Evolutionary conservation across 2,329 filamentous ascomycete species (phyloP).

Genomic region (Cylindrodendrum hubeiense): DNA sequence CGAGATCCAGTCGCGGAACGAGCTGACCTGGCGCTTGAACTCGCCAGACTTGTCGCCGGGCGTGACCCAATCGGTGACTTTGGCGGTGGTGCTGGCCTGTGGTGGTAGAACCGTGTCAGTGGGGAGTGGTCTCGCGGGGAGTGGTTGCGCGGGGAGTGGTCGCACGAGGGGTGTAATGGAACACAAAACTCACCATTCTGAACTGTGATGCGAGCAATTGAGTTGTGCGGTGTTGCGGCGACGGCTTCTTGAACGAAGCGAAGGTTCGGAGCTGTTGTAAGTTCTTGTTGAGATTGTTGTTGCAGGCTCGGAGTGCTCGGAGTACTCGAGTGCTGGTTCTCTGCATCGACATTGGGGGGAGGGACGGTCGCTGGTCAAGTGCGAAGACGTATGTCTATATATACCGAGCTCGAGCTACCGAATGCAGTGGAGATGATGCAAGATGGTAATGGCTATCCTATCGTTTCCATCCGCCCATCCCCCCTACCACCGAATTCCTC

Average conservation of each 20-base stretch:
- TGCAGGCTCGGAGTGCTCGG: slow-evolving; percentile 32
- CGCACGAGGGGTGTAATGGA: neutral
- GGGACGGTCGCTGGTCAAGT: slow-evolving; percentile 1
- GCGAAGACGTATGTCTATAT: slow-evolving; percentile 35
- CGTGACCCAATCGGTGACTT: slow-evolving; percentile 87
- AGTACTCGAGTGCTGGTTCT: slow-evolving; percentile 34
- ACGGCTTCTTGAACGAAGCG: slow-evolving; percentile 21
- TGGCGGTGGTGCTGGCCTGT: slow-evolving; percentile 35
- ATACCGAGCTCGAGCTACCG: slow-evolving; percentile 12
- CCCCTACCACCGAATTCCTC: neutral
- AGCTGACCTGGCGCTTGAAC: slow-evolving; percentile 89
- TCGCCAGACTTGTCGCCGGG: slow-evolving; percentile 84
- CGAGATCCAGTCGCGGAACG: slow-evolving; percentile 86
- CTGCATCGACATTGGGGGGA: slow-evolving; percentile 37
- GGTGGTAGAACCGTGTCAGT: slow-evolving; percentile 25
- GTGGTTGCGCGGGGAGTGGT: neutral
- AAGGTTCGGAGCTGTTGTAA: slow-evolving; percentile 23
- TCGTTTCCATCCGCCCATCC: neutral
- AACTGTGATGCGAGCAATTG: slow-evolving; percentile 29
- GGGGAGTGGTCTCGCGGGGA: neutral
- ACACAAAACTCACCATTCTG: slow-evolving; percentile 39
- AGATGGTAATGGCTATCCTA: neutral
- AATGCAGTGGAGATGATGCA: slow-evolving; percentile 11
- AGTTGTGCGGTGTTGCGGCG: slow-evolving; percentile 1
- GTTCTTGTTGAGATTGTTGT: slow-evolving; percentile 22